Conservation (phyloP, 768 basidiomycete species). For the Mycena alexandri region DNA sequence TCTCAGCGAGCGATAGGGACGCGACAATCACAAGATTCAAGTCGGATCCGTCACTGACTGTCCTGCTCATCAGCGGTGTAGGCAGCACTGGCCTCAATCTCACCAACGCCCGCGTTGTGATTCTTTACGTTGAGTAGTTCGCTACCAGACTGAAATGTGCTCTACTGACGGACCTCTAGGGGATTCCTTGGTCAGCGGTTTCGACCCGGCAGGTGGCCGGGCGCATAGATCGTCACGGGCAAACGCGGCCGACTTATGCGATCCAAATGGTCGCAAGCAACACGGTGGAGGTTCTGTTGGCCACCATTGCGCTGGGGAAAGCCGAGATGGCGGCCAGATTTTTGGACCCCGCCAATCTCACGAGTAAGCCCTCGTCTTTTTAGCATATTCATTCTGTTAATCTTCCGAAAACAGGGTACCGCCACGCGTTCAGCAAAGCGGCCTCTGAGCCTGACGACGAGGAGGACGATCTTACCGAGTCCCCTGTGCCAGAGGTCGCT, state of each 20-base stretch:
- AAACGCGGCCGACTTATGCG: conserved; percentile 7
- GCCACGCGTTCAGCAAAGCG: too few species aligned
- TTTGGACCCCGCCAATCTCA: too few species aligned
- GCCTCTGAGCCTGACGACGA: too few species aligned
- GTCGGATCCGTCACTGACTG: not conserved
- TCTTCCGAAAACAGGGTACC: too few species aligned
- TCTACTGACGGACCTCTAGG: not conserved
- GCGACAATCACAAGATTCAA: conserved; percentile 18
- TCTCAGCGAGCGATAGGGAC: not conserved
- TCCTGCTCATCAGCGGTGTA: conserved; percentile 17
- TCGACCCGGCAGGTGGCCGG: conserved; percentile 15
- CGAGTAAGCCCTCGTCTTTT: too few species aligned
- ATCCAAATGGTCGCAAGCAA: conserved; percentile 1
- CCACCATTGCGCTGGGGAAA: conserved; percentile 13
- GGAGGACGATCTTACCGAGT: too few species aligned
- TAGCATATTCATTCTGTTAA: too few species aligned
- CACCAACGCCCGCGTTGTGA: conserved; percentile 9
- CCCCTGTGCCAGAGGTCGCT: too few species aligned
- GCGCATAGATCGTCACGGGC: conserved; percentile 14
- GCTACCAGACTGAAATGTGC: too few species aligned
- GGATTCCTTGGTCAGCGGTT: conserved; percentile 15
- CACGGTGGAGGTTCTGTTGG: conserved; percentile 23
- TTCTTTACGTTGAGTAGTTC: conserved; percentile 12
- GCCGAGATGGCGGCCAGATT: not conserved
- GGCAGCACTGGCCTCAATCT: conserved; percentile 21